Conservation (phyloP, 805 yeast genomes). For the Tetrapisispora iriomotensis region DNA sequence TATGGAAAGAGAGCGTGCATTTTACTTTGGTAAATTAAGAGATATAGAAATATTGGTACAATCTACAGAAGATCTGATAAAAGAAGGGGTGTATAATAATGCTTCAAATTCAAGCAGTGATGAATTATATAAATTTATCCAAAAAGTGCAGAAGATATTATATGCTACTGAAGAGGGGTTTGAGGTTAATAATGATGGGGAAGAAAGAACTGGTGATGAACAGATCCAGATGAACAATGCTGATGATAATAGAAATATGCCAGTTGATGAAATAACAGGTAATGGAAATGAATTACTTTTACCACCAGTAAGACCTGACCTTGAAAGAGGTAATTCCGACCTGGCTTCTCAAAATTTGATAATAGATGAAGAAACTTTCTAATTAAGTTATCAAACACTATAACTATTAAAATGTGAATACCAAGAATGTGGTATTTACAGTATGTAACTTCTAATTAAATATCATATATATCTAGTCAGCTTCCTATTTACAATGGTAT, state of each 20-base stretch:
- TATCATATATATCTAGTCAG: slow-evolving; percentile 1
- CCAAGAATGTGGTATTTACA: background rate
- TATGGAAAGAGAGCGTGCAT: slow-evolving; percentile 74
- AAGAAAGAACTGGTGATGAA: slow-evolving; percentile 23
- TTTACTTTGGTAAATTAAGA: slow-evolving; percentile 80
- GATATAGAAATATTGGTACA: slow-evolving; percentile 79
- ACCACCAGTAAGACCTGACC: background rate
- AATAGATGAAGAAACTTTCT: slow-evolving; percentile 30
- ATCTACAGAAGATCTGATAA: slow-evolving; percentile 45
- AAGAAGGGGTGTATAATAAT: slow-evolving; percentile 31
- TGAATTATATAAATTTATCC: slow-evolving; percentile 35
- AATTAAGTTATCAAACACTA: too few species aligned
- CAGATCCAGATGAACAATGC: slow-evolving; percentile 22
- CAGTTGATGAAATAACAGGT: background rate
- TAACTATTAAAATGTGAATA: too few species aligned
- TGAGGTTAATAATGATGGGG: slow-evolving; percentile 37
- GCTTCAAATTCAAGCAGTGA: slow-evolving; percentile 18
- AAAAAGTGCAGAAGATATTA: slow-evolving; percentile 63
- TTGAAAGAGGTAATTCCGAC: background rate
- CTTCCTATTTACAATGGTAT: background rate
- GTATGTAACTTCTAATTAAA: slow-evolving; percentile 2
- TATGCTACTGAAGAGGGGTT: slow-evolving; percentile 82
- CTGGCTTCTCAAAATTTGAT: slow-evolving; percentile 21
- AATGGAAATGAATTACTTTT: background rate
- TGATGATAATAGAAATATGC: background rate